Base-by-base conservation (phyloP, 495 filamentous ascomycete genomes). In the Thermothielavioides terrestris region DNA sequence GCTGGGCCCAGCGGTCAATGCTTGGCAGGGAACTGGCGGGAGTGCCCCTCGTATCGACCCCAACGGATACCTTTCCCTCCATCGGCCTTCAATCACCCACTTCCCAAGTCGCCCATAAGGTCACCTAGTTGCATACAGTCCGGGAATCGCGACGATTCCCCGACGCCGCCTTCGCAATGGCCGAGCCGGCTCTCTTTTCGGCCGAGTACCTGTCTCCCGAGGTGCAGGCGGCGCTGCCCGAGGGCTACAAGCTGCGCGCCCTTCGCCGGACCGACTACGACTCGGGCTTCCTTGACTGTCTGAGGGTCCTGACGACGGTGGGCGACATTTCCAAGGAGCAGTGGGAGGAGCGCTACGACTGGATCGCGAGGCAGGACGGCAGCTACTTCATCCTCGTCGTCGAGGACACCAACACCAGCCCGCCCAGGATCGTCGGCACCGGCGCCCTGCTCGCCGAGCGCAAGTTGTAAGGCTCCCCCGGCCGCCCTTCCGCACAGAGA, bases 231-330 rank as follows among this genome's bases (percentile, higher is more conserved):
- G 68, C 72, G 20, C 81, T 97, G 0, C 91, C 92, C 25, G 71
- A 80, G 53, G 80, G 82, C 58, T 97, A 97, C 76, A 80, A 72
- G 17, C 77, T 94, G 57, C 89, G 92, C 6, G 84, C 94, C 1
- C 69, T 95, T 46, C 81, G 81, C 55, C 77, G 79, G 55, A 76
- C 74, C 59, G 92, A 98, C 72, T 95, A 84, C 72, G 67, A 78
- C 23, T 71, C 73, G 4, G 84, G 84, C 47, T 94, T 95, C 68
- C 82, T 97, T 38, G 89, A 95, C 65, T 88, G 89, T 48, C 78
- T 98, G 42, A 81, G 88, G 11, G 89, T 95, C 23, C 73, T 98
- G 55, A 97, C 92, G 4, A 88, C 84, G 30, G 94, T 98, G 21
- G 94, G 94, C 48, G 89, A 95, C 34, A 85, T 97, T 54, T 75